Evolutionary conservation across 306 rosid species (phyloP).

Genomic region (Vachellia pachyceras): DNA sequence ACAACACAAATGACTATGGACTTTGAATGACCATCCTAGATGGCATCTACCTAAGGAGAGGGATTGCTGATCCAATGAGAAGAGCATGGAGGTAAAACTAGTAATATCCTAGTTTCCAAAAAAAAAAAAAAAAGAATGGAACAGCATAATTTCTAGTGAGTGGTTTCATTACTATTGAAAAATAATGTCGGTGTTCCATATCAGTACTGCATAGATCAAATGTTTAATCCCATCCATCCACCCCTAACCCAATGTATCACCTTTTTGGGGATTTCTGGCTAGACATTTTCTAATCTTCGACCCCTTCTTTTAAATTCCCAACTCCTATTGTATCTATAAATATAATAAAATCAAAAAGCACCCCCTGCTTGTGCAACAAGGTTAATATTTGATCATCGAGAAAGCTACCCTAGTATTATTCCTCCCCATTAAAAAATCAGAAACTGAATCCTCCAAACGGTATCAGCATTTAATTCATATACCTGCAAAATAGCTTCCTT

Average conservation of each 20-base stretch:
- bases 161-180: slow-evolving; percentile 13
- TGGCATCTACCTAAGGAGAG: slow-evolving; percentile 4
- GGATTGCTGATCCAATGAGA: slow-evolving; percentile 26
- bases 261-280: neutral
- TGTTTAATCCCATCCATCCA: slow-evolving; percentile 22
- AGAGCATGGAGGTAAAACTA: slow-evolving; percentile 22
- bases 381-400: slow-evolving; percentile 19
- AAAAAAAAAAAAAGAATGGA: neutral
- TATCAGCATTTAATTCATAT: slow-evolving; percentile 10
- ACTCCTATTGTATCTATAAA: slow-evolving; percentile 31
- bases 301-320: neutral
- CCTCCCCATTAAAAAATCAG: slow-evolving; percentile 23
- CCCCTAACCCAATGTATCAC: neutral
- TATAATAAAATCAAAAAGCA: slow-evolving; percentile 16
- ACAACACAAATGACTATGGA: slow-evolving; percentile 14
- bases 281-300: slow-evolving; percentile 17
- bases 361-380: slow-evolving; percentile 12
- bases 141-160: slow-evolving; percentile 28
- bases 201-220: slow-evolving; percentile 15
- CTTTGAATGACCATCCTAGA: slow-evolving; percentile 23
- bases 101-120: slow-evolving; percentile 17
- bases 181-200: slow-evolving; percentile 23
- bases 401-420: slow-evolving; percentile 34
- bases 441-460: slow-evolving; percentile 29
- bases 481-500: slow-evolving; percentile 98